Evolutionary conservation across 2,329 filamentous ascomycete genomes (phyloP), one percentile per base, ranked within the genome.

Genomic region (Microsporum audouinii): DNA sequence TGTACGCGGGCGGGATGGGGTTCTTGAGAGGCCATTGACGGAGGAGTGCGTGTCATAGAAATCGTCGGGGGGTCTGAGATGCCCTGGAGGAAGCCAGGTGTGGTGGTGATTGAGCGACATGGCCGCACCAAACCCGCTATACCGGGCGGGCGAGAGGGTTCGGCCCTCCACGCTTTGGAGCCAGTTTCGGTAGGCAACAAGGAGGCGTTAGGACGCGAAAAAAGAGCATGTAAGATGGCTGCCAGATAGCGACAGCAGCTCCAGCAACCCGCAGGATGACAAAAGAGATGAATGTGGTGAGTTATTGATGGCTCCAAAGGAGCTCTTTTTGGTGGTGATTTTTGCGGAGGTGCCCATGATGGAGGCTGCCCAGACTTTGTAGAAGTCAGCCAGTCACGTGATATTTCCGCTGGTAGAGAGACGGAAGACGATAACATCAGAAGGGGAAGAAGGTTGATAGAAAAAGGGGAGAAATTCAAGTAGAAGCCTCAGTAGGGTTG

Each of bases 81-180:
- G 76, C 64, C 80, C 79, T 68, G 84, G 81, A 68, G 84, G 79
- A 65, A 80, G 80, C 86, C 86, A 88, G 79, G 81, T 77, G 78
- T 86, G 83, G 77, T 84, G 81, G 76, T 85, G 85, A 75, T 80
- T 77, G 77, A 85, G 78, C 74, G 85, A 85, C 84, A 87, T 87
- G 74, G 59, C 56, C 75, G 73, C 73, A 72, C 73, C 70, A 71
- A 76, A 72, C 73, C 75, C 75, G 75, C 75, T 71, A 70, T 71
- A 72, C 75, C 71, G 73, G 73, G 73, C 70, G 73, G 72, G 72
- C 69, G 72, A 73, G 73, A 71, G 69, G 70, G 72, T 69, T 71
- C 69, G 71, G 70, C 73, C 70, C 74, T 77, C 75, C 74, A 75
- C 75, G 72, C 72, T 75, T 73, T 62, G 59, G 60, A 64, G 70